These are phyloP conservation scores for Schizothecium vesticola DNA, from an alignment of 495 filamentous ascomycete species.

Conservation along the genomic window DNA sequence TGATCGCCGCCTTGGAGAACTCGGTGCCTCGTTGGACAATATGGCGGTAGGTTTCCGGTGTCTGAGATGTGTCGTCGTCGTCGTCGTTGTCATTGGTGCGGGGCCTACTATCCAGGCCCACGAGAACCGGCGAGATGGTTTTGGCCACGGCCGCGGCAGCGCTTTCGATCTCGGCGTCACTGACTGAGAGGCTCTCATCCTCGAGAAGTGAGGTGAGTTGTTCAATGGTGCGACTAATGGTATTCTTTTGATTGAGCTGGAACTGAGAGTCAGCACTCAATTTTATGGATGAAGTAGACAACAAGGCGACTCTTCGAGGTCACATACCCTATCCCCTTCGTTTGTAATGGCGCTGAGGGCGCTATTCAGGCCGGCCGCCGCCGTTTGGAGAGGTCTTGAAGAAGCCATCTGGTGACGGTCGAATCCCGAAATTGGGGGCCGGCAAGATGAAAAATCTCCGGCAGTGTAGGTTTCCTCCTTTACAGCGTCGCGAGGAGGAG, in stretches of 20 bases:
- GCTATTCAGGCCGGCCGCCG: neutral
- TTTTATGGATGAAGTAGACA: neutral
- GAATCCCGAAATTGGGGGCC: neutral
- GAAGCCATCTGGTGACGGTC: neutral
- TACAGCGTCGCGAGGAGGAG: no score
- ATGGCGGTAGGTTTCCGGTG: neutral
- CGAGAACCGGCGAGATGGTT: neutral
- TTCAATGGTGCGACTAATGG: neutral
- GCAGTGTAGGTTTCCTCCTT: neutral
- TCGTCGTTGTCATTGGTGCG: neutral
- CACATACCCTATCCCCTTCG: neutral
- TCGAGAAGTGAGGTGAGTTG: neutral
- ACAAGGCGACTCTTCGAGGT: neutral
- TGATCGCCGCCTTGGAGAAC: conserved; percentile 8
- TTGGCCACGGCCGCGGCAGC: neutral
- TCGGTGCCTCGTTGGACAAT: neutral
- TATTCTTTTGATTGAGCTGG: neutral
- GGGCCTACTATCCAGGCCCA: neutral
- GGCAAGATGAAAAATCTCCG: neutral
- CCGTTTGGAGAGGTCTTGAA: neutral
- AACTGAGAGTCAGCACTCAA: neutral
- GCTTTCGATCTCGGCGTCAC: neutral
- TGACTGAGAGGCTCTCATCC: neutral
- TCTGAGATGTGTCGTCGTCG: conserved; percentile 1
- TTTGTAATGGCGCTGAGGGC: neutral